Evolutionary conservation across 2,329 filamentous ascomycete species (phyloP), one percentile per base, ranked within the genome.

Genomic region (Penicillium olsonii): DNA sequence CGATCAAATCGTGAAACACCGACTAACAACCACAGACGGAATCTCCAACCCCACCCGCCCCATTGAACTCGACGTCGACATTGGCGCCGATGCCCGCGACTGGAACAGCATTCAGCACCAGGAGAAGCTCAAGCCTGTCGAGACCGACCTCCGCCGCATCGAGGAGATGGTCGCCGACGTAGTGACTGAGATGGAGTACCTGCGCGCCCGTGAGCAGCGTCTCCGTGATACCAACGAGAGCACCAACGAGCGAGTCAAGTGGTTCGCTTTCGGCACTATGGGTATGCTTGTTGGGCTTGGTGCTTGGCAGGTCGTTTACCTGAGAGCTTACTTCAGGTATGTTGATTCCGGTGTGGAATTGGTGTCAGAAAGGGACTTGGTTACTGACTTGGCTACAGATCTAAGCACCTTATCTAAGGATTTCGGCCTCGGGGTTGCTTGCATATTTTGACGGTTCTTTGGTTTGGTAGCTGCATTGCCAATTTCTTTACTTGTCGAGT

Each of bases 221-320:
- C 82, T 99, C 64, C 83, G 94, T 71, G 92, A 99, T 77, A 99
- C 94, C 62, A 99, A 99, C 75, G 94, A 99, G 86, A 97, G 92
- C 80, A 99, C 94, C 60, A 99, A 99, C 77, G 94, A 88, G 76
- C 84, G 94, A 52, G 94, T 99, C 67, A 99, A 97, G 80, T 97
- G 90, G 91, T 99, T 99, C 75, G 92, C 92, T 41, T 85, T 96
- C 70, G 84, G 86, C 59, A 97, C 92, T 22, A 97, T 96, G 77
- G 87, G 90, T 55, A 87, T 96, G 79, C 78, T 99, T 62, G 79
- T 96, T 60, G 89, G 84, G 27, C 79, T 99, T 63, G 95, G 94
- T 72, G 91, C 79, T 35, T 99, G 94, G 94, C 94, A 99, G 84
- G 89, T 99, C 68, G 85, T 99, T 69, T 99, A 99, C 75, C 80